Base-by-base conservation (phyloP, 495 filamentous ascomycete genomes). In the Diplogelasinospora grovesii region DNA sequence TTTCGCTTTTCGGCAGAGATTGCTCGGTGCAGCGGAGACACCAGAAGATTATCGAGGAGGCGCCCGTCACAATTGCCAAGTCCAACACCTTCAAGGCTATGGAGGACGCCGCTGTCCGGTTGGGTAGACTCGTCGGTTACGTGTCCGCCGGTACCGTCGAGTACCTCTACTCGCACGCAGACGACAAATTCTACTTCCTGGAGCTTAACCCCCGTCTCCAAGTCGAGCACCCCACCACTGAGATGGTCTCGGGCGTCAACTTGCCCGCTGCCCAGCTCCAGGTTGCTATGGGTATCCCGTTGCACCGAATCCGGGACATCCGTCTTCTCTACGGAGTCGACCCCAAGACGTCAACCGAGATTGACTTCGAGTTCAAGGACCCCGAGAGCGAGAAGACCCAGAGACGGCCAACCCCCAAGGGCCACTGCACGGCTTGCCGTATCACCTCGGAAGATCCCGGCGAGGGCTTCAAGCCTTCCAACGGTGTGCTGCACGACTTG, bases 1-100 rank as follows among this genome's bases (percentile, higher is more conserved):
- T 99, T 55, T 99, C 92, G 3, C 77, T 99, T 16, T 97, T 97
- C 53, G 92, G 92, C 49, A 81, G 92, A 81, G 92, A 99, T 70
- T 99, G 92, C 64, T 99, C 92, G 46, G 92, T 99, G 2, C 92
- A 99, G 68, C 83, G 92, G 65, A 77, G 92, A 68, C 92, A 99
- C 69, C 92, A 99, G 67, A 99, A 99, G 73, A 99, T 99, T 63
- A 99, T 99, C 49, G 92, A 99, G 65, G 92, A 99, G 65, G 92
- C 92, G 4, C 92, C 92, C 9, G 92, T 96, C 22, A 99, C 92
- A 8, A 90, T 99, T 39, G 92, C 92, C 18, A 92, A 85, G 56
- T 75, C 78, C 18, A 62, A 68, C 27, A 97, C 92, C 36, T 99
- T 99, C 77, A 79, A 82, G 55, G 81, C 81, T 16, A 99, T 99